These are phyloP conservation scores for Diversispora eburnea DNA, from an alignment of 192 early-diverging fungal species.

Conservation along the genomic window DNA sequence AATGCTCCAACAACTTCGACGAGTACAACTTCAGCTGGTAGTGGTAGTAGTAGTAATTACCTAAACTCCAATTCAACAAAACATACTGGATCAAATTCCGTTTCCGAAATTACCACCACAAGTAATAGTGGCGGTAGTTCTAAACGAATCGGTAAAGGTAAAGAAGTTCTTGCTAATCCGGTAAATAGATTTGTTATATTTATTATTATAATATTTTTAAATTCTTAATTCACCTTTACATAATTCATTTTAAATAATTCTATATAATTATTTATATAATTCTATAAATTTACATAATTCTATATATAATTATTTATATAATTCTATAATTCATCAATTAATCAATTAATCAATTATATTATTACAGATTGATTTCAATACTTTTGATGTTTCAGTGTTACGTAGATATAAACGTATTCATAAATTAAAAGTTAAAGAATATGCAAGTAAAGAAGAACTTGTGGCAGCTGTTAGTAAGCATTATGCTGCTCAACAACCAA, in stretches of 20 bases:
- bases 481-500: constrained; percentile 37
- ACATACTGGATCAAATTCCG: background rate
- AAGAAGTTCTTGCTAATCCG: background rate
- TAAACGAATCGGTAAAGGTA: constrained; percentile 2
- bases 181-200: background rate
- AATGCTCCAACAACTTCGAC: too few species aligned
- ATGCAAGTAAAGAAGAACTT: constrained; percentile 38
- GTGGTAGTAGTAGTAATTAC: too few species aligned
- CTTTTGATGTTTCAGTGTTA: constrained; percentile 36
- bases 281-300: too few species aligned
- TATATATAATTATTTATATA: background rate
- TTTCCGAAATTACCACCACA: background rate
- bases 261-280: background rate
- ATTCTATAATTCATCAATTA: too few species aligned
- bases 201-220: background rate
- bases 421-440: constrained; percentile 37
- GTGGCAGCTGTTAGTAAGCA: constrained; percentile 40
- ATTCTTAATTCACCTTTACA: too few species aligned
- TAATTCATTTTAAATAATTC: background rate
- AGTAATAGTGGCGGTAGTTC: background rate
- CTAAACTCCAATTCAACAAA: background rate
- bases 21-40: too few species aligned
- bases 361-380: constrained; percentile 44
- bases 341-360: background rate
- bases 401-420: constrained; percentile 45